These are phyloP conservation scores for Diplodia intermedia DNA, from an alignment of 2,329 filamentous ascomycete genomes.

Conservation along the genomic window DNA sequence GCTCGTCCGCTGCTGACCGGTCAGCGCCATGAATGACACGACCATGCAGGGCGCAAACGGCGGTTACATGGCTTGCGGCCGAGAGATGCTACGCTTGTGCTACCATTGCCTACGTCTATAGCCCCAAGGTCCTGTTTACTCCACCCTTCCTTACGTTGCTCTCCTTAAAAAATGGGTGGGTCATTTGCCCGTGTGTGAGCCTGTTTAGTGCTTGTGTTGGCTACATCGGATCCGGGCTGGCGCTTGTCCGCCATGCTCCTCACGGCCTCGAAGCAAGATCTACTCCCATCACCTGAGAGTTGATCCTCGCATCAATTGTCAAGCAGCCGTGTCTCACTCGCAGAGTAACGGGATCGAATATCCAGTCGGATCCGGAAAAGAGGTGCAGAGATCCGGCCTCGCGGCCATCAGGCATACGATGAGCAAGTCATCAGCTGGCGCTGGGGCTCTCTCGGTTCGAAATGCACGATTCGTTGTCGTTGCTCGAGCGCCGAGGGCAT, in stretches of 20 bases:
- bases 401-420: background rate
- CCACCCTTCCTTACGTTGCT: constrained; percentile 4
- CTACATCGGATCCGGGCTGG: background rate
- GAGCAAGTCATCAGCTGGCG: constrained; percentile 17
- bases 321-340: constrained; percentile 4
- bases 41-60: constrained; percentile 17
- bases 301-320: background rate
- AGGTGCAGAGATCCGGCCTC: constrained; percentile 15
- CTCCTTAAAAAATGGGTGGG: constrained; percentile 1
- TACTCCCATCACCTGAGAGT: constrained; percentile 22
- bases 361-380: background rate
- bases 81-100: constrained; percentile 13
- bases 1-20: constrained; percentile 12
- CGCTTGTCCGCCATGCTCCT: background rate
- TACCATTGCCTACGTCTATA: background rate
- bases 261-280: background rate
- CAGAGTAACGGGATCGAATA: constrained; percentile 14
- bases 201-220: background rate
- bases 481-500: constrained; percentile 3
- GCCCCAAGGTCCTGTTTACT: background rate
- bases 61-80: constrained; percentile 6
- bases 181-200: background rate
- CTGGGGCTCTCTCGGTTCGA: constrained; percentile 6
- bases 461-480: constrained; percentile 1
- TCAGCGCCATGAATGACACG: background rate